Conservation (phyloP, 306 rosid genomes). For the Dicorynia guianensis region DNA sequence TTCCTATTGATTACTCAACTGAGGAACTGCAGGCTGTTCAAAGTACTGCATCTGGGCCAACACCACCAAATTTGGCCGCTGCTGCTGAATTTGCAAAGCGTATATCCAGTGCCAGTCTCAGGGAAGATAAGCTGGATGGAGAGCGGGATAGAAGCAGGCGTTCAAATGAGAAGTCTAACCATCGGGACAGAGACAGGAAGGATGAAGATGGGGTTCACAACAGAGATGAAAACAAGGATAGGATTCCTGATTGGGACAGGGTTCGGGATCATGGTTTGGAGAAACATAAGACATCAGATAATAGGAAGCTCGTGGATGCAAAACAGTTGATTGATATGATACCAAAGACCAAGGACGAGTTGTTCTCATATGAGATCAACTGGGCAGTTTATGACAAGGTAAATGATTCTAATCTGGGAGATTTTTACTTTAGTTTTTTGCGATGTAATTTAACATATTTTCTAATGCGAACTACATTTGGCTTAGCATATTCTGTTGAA, state of each 20-base stretch:
- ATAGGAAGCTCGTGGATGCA: constrained; percentile 84
- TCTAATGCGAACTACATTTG: neutral
- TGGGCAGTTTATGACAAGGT: constrained; percentile 95
- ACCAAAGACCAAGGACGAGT: constrained; percentile 95
- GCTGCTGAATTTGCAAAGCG: constrained; percentile 99
- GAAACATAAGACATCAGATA: constrained; percentile 71
- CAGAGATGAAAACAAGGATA: constrained; percentile 76
- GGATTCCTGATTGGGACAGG: constrained; percentile 59
- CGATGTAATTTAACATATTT: constrained; percentile 1
- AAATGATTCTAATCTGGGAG: constrained; percentile 25
- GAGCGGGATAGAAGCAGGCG: constrained; percentile 89
- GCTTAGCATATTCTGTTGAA: constrained; percentile 13
- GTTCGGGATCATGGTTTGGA: constrained; percentile 72
- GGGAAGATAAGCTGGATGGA: constrained; percentile 76
- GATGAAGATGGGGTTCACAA: constrained; percentile 68
- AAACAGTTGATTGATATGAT: constrained; percentile 97
- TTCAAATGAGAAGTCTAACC: constrained; percentile 70
- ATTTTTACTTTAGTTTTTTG: constrained; percentile 15
- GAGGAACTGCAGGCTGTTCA: constrained; percentile 96
- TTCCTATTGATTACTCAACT: constrained; percentile 97
- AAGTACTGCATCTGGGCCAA: constrained; percentile 65
- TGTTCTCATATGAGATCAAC: constrained; percentile 89
- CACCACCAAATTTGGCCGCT: constrained; percentile 88
- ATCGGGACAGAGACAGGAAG: constrained; percentile 75
- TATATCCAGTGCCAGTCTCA: constrained; percentile 72